These are phyloP conservation scores for Microthyrium microscopicum DNA, from an alignment of 2,329 filamentous ascomycete species.

Conservation along the genomic window DNA sequence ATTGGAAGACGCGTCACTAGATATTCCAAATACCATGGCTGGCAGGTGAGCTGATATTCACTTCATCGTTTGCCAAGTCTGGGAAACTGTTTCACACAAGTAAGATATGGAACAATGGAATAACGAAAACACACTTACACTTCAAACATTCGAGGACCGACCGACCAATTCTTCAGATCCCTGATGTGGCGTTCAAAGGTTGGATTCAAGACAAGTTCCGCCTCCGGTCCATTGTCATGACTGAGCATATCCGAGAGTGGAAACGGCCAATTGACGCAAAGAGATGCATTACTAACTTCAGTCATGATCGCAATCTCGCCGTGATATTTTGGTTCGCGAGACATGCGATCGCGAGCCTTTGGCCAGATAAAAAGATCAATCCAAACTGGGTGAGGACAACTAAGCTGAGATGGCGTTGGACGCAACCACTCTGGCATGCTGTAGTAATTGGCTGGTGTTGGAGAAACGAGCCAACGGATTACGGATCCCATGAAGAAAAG, in stretches of 20 bases:
- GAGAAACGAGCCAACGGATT: slow-evolving; percentile 1
- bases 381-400: neutral
- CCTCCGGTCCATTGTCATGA: neutral
- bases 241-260: neutral
- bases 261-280: slow-evolving; percentile 1
- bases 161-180: slow-evolving; percentile 1
- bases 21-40: no score
- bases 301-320: neutral
- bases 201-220: neutral
- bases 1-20: no score
- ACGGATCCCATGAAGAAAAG: slow-evolving; percentile 1
- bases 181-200: neutral
- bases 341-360: neutral
- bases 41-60: no score
- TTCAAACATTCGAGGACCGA: slow-evolving; percentile 1
- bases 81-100: neutral
- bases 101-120: neutral
- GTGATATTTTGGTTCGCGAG: neutral
- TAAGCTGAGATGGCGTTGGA: neutral
- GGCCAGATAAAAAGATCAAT: slow-evolving; percentile 2
- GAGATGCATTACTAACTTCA: neutral
- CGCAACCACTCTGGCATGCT: slow-evolving; percentile 2
- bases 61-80: neutral
- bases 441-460: neutral
- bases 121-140: neutral